Conservation (phyloP, 2,329 filamentous ascomycete genomes). For the Myriosclerotinia duriaeana region DNA sequence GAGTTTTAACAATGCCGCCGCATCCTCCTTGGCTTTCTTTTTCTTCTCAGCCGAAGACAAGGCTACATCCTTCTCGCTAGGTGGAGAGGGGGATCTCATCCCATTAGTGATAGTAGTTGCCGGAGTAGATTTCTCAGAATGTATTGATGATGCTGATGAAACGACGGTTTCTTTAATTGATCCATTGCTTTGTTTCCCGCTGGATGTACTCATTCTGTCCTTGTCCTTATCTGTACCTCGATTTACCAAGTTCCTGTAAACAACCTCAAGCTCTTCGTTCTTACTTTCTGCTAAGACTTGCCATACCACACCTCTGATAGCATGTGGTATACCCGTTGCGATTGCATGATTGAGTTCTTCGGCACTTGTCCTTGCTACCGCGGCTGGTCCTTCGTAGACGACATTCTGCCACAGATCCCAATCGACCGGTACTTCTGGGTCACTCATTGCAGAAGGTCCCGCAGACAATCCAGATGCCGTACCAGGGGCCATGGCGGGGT, state of each 20-base stretch:
- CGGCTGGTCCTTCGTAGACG: conserved; percentile 89
- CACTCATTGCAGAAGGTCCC: conserved; percentile 67
- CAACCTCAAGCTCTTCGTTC: conserved; percentile 80
- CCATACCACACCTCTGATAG: conserved; percentile 98
- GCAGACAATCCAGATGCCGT: conserved; percentile 80
- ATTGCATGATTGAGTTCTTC: conserved; percentile 90
- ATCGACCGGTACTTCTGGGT: conserved; percentile 73
- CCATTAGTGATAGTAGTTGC: conserved; percentile 56
- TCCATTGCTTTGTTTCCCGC: conserved; percentile 44
- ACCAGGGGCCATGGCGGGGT: conserved; percentile 73
- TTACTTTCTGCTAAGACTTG: conserved; percentile 95
- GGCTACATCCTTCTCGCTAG: conserved; percentile 59
- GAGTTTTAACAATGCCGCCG: conserved; percentile 70
- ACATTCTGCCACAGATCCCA: conserved; percentile 98
- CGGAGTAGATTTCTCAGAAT: conserved; percentile 70
- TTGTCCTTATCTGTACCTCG: conserved; percentile 81
- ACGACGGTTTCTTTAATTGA: conserved; percentile 61
- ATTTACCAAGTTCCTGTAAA: conserved; percentile 79
- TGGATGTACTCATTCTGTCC: conserved; percentile 52
- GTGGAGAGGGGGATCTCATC: conserved; percentile 54
- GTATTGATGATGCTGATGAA: conserved; percentile 82
- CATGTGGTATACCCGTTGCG: conserved; percentile 87
- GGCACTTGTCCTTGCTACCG: conserved; percentile 81
- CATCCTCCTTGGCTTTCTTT: conserved; percentile 77
- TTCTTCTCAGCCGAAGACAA: conserved; percentile 66